Evolutionary conservation across 768 basidiomycete genomes (phyloP).

Genomic region (Calocera viscosa): DNA sequence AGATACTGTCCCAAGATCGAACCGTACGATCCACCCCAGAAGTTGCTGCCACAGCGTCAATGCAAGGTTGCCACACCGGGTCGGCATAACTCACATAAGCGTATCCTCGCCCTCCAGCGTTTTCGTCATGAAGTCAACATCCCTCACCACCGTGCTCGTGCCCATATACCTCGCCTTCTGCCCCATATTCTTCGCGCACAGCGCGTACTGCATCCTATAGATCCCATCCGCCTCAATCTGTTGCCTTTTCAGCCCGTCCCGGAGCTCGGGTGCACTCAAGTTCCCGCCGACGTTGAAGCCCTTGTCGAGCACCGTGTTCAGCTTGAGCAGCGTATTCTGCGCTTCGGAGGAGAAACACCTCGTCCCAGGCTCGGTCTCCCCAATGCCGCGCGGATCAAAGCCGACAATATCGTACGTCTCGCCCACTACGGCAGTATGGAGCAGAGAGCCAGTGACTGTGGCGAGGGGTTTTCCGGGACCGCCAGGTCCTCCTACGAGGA

Average conservation of each 20-base stretch:
- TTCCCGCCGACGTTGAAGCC: constrained; percentile 13
- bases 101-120: constrained; percentile 15
- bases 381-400: constrained; percentile 17
- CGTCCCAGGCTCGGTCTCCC: neutral
- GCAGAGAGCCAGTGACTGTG: neutral
- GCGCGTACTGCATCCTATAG: constrained; percentile 10
- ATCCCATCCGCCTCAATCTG: constrained; percentile 7
- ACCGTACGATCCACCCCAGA: constrained; percentile 16
- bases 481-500: neutral
- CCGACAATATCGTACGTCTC: constrained; percentile 17
- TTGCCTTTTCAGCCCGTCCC: constrained; percentile 6
- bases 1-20: constrained; percentile 17
- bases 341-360: constrained; percentile 11
- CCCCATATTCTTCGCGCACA: constrained; percentile 13
- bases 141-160: constrained; percentile 15
- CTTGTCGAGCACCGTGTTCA: constrained; percentile 11
- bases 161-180: constrained; percentile 16
- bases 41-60: constrained; percentile 12
- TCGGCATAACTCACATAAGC: constrained; percentile 14
- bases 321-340: constrained; percentile 6
- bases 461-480: constrained; percentile 3
- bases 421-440: constrained; percentile 8
- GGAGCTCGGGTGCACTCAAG: neutral
- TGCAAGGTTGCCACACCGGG: neutral
- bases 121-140: constrained; percentile 17